Percentiles rank a stretch among this genome's conserved stretches.
Evolutionary conservation across 176 grass and related monocot species (phyloP).

Genomic region (Carex cristatella): DNA sequence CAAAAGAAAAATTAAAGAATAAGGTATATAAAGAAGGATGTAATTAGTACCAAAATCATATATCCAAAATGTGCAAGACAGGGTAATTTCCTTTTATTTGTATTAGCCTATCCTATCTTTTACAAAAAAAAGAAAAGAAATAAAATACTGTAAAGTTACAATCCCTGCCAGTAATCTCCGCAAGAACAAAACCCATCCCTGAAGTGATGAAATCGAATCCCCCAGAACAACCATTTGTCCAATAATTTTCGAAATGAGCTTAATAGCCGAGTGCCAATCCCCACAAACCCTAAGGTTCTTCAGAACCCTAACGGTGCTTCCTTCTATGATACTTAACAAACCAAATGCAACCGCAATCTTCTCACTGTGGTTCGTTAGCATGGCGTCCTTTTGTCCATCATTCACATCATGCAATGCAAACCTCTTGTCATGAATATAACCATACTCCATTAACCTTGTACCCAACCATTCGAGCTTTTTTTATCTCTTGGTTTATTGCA

Average conservation of each 20-base stretch:
- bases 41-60: not conserved
- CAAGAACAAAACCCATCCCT: conserved; percentile 48
- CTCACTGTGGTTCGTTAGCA: conserved; percentile 38
- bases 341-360: conserved; percentile 46
- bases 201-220: conserved; percentile 47
- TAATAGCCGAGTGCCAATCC: conserved; percentile 42
- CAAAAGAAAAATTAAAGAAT: not conserved
- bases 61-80: not conserved
- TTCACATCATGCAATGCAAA: conserved; percentile 52
- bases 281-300: conserved; percentile 47
- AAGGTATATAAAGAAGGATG: not conserved
- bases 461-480: conserved; percentile 40
- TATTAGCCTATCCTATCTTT: not conserved
- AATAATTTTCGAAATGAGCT: conserved; percentile 35
- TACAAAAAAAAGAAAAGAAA: not conserved
- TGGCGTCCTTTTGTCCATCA: conserved; percentile 40
- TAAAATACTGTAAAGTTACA: not conserved
- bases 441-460: conserved; percentile 34
- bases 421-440: conserved; percentile 39
- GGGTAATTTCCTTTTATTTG: not conserved
- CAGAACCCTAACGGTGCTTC: conserved; percentile 47
- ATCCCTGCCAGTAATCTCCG: conserved; percentile 30
- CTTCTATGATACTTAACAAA: conserved; percentile 32
- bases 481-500: conserved; percentile 40
- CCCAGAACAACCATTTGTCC: conserved; percentile 40